Evolutionary conservation across 2,329 filamentous ascomycete genomes (phyloP), one percentile per base, ranked within the genome.

Genomic region (Gaeumannomyces tritici): DNA sequence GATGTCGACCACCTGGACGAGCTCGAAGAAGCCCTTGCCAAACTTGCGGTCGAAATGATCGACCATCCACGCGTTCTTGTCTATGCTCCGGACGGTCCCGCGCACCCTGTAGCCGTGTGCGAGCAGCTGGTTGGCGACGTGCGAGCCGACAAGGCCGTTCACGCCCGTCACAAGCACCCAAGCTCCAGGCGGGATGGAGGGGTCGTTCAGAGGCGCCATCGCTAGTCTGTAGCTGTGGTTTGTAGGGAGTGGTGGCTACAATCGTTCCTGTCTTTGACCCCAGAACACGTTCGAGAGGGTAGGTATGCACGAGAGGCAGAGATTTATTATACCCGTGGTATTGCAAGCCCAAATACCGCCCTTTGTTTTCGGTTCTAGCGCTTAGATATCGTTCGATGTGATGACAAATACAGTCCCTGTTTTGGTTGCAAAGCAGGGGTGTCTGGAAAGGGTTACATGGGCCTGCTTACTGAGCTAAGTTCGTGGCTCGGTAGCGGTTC

Each of bases 81-180:
- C 65, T 0, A 64, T 29, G 57, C 71, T 65, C 0, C 78, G 75
- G 15, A 75, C 74, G 2, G 75, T 76, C 0, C 77, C 78, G 12
- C 77, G 75, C 11, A 81, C 79, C 3, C 70, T 72, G 65, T 76
- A 80, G 5, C 78, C 78, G 0, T 68, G 67, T 0, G 67, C 61
- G 0, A 80, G 71, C 15, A 78, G 67, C 58, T 77, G 70, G 54
- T 76, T 70, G 5, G 72, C 74, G 8, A 77, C 69, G n/a, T 79
- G 73, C 0, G 74, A 75, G 3, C 68, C 78, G 4, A 80, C 69
- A 57, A 73, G 72, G 3, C 78, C 77, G 54, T 76, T 79, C 33
- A 66, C 70, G 3, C 76, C 78, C 0, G 76, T 80, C 1, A 80
- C 70, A 0, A 80, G 71, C n/a, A 79, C 55, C 42, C 18, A n/a